Base-by-base conservation (phyloP, 352 stramenopile species). In the Thraustochytrium sp. region DNA sequence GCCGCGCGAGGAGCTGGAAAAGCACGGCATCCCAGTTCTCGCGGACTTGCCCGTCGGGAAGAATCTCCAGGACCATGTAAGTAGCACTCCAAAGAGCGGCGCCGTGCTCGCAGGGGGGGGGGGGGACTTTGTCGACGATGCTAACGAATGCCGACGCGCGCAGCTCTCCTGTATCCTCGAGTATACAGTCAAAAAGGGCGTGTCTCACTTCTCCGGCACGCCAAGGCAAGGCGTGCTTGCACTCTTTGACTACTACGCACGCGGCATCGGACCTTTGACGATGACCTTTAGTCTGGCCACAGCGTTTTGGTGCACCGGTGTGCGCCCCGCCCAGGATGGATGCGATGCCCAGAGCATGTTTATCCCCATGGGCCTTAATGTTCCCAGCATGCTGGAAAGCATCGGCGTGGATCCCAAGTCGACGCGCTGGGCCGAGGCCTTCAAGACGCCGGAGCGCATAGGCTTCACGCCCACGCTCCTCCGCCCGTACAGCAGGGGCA, bases 1-100 rank as follows among this genome's bases (percentile, higher is more conserved):
- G 21, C 89, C 89, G 23, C 44, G 68, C 21, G 86, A 89, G 40
- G 88, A 93, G 74, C 86, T 95, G 36, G 55, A 38, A 36, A 42
- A 54, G 49, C 13, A 26, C n/a, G 77, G 56, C 38, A 51, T 85
- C n/a, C 36, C 61, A 2, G 31, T 48, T 13, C 18, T 84, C 13
- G 48, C 61, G 21, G 77, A 85, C 38, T 46, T 85, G 13, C 77
- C 77, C 18, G 77, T 85, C 21, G 77, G 77, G 5, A 29, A 61
- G 37, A 85, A 84, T 44, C 40, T 85, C 2, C 36, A 82, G 86
- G 40, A 84, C 61, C 75, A 84, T 29, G n/a, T n/a, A n/a, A n/a
- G n/a, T n/a, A n/a, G n/a, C n/a, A n/a, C n/a, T n/a, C n/a, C n/a
- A n/a, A n/a, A n/a, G n/a, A n/a, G n/a, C n/a, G n/a, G n/a, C n/a